Conservation (phyloP, 495 filamentous ascomycete species). For the Penicillium parvum region DNA sequence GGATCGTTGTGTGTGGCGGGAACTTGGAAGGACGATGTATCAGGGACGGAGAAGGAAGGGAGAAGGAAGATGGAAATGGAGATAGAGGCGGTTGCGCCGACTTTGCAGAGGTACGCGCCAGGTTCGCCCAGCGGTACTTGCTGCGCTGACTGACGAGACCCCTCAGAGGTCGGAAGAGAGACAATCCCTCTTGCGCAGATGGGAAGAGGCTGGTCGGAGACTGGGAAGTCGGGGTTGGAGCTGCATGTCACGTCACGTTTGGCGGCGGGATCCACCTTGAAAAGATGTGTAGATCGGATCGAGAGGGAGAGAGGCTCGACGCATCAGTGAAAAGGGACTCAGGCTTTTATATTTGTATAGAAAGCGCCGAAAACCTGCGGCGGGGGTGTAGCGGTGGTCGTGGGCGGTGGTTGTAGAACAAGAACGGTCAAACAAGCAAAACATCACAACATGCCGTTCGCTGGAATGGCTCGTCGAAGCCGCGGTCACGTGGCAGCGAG, state of each 20-base stretch:
- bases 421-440: no score
- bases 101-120: background rate
- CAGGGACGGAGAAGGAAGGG: no score
- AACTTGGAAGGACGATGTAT: background rate
- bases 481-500: background rate
- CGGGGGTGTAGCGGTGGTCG: no score
- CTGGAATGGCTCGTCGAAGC: background rate
- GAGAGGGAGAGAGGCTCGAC: conserved; percentile 3
- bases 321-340: no score
- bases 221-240: conserved; percentile 5
- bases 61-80: no score
- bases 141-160: background rate
- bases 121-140: background rate
- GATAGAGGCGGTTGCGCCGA: background rate
- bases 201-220: conserved; percentile 2
- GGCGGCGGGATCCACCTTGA: conserved; percentile 13
- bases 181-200: conserved; percentile 10
- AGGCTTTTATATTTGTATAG: no score
- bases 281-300: conserved; percentile 18
- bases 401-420: no score
- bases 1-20: background rate
- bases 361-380: no score
- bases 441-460: background rate
- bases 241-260: conserved; percentile 22
- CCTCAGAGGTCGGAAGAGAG: conserved; percentile 1